Conservation (phyloP, 495 filamentous ascomycete genomes). For the Penicillium coffeae region DNA sequence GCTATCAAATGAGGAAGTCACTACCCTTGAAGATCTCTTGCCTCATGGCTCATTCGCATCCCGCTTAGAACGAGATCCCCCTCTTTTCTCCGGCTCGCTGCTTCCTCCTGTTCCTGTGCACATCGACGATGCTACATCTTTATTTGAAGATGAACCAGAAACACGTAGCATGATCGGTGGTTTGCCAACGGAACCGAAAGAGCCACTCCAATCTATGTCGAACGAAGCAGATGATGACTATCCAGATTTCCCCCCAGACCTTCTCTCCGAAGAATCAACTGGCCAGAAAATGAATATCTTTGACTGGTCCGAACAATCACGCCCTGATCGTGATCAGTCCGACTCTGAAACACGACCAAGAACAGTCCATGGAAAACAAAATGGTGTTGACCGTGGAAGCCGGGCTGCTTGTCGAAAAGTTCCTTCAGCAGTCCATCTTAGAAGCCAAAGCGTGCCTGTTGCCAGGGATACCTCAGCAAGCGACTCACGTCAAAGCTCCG, state of each 20-base stretch:
- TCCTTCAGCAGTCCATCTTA: slow-evolving; percentile 72
- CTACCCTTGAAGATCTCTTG: slow-evolving; percentile 52
- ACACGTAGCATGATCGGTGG: slow-evolving; percentile 30
- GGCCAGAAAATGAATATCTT: slow-evolving; percentile 56
- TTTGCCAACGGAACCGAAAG: slow-evolving; percentile 26
- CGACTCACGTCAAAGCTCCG: slow-evolving; percentile 57
- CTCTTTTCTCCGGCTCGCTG: slow-evolving; percentile 40
- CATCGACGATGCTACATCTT: slow-evolving; percentile 12
- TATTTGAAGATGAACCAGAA: slow-evolving; percentile 31
- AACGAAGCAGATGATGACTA: neutral
- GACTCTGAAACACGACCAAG: slow-evolving; percentile 67
- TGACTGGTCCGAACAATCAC: slow-evolving; percentile 78
- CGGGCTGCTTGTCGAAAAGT: slow-evolving; percentile 70
- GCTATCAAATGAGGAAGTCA: slow-evolving; percentile 52
- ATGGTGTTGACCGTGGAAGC: slow-evolving; percentile 66
- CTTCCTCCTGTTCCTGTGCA: slow-evolving; percentile 42
- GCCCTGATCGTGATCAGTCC: slow-evolving; percentile 44
- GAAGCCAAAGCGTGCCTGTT: slow-evolving; percentile 94
- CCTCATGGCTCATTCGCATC: slow-evolving; percentile 40
- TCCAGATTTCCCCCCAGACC: neutral
- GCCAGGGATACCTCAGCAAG: slow-evolving; percentile 57
- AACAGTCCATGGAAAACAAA: slow-evolving; percentile 89
- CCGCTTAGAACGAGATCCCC: slow-evolving; percentile 25
- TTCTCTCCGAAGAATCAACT: neutral
- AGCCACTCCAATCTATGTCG: neutral